Evolutionary conservation across 441 rosid genomes (phyloP).

Genomic region (Lepidium campestre): DNA sequence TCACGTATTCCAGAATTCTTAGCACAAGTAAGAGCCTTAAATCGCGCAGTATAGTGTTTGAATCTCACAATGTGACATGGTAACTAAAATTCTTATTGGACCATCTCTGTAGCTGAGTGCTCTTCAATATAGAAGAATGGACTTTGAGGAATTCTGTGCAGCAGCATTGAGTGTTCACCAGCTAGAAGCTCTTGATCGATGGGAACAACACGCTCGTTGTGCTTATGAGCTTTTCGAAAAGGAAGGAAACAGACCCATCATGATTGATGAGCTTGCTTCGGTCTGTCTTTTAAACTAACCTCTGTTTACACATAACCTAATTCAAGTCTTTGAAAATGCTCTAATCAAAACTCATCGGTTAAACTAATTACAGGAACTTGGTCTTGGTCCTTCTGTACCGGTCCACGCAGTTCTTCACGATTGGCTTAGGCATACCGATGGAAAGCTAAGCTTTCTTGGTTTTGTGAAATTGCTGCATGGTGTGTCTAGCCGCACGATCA

Average conservation of each 20-base stretch:
- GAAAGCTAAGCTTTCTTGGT: conserved; percentile 85
- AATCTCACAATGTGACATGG: not conserved
- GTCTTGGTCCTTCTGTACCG: conserved; percentile 79
- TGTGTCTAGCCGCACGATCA: conserved; percentile 60
- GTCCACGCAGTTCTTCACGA: conserved; percentile 88
- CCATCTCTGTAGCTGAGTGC: conserved; percentile 53
- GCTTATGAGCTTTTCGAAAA: conserved; percentile 93
- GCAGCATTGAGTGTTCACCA: conserved; percentile 82
- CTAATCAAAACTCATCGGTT: not conserved
- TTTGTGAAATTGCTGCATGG: conserved; percentile 84
- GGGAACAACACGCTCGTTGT: conserved; percentile 96
- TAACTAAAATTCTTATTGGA: not conserved
- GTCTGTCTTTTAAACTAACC: conserved; percentile 25
- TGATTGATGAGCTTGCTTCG: conserved; percentile 86
- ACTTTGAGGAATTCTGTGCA: conserved; percentile 83
- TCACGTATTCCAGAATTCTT: conserved; percentile 78
- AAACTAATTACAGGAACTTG: conserved; percentile 62
- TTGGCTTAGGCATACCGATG: conserved; percentile 92
- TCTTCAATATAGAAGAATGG: conserved; percentile 87
- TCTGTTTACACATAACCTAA: not conserved
- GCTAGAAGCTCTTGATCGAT: conserved; percentile 78
- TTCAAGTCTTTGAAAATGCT: not conserved
- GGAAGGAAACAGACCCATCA: conserved; percentile 85
- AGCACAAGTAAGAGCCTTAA: conserved; percentile 52
- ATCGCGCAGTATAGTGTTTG: not conserved